Percentiles rank a stretch among this genome's conserved stretches.
Evolutionary conservation across 2,329 filamentous ascomycete species (phyloP).

Genomic region (Penicillium oxalicum): DNA sequence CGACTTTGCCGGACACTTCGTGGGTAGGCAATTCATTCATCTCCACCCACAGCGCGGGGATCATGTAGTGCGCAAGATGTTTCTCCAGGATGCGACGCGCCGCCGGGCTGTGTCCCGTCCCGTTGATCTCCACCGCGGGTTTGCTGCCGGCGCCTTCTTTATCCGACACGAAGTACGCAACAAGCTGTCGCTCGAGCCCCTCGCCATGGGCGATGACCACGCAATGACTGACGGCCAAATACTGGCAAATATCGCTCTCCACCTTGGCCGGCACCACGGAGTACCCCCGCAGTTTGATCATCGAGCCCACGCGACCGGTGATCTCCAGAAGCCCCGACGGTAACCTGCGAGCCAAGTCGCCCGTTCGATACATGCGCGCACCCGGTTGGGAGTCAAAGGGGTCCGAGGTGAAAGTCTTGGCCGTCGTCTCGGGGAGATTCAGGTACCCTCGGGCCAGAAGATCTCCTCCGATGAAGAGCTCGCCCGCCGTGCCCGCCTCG

Average conservation of each 20-base stretch:
- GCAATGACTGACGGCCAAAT: constrained; percentile 65
- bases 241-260: constrained; percentile 63
- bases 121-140: constrained; percentile 59
- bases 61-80: constrained; percentile 75
- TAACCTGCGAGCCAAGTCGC: constrained; percentile 63
- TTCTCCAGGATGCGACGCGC: constrained; percentile 60
- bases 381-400: constrained; percentile 55
- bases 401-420: constrained; percentile 63
- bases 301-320: constrained; percentile 67
- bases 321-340: constrained; percentile 66
- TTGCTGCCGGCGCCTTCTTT: constrained; percentile 50
- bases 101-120: constrained; percentile 64
- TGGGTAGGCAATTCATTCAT: constrained; percentile 66
- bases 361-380: constrained; percentile 68
- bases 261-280: constrained; percentile 72
- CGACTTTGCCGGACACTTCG: constrained; percentile 71
- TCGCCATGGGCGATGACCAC: constrained; percentile 70
- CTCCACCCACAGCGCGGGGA: constrained; percentile 71
- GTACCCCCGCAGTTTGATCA: constrained; percentile 77
- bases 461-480: constrained; percentile 69
- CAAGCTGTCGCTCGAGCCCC: constrained; percentile 66
- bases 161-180: constrained; percentile 70
- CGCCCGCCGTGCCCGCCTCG: constrained; percentile 57
- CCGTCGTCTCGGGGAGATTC: constrained; percentile 71
- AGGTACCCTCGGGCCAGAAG: constrained; percentile 71